Conservation (phyloP, 306 rosid genomes). For the Psophocarpus tetragonolobus region DNA sequence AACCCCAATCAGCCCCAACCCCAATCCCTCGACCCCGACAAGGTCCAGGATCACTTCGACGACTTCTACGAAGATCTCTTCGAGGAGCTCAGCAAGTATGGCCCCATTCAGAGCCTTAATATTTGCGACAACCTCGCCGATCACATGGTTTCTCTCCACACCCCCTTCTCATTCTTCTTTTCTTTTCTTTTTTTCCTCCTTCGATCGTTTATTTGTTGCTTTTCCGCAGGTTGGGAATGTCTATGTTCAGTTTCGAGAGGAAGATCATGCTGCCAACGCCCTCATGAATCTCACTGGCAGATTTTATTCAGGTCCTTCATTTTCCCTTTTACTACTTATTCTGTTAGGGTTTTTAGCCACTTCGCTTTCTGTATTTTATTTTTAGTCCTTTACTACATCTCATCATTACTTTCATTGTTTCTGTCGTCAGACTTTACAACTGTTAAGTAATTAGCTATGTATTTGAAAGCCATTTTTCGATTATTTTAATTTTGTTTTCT, state of each 20-base stretch:
- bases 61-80: constrained; percentile 96
- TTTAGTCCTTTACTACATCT: background rate
- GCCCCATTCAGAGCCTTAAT: constrained; percentile 89
- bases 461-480: background rate
- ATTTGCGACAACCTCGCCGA: constrained; percentile 97
- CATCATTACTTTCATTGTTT: background rate
- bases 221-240: constrained; percentile 85
- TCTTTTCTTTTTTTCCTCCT: background rate
- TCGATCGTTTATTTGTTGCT: background rate
- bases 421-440: background rate
- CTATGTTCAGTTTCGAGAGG: constrained; percentile 82
- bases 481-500: background rate
- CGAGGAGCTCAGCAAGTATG: constrained; percentile 95
- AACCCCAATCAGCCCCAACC: constrained; percentile 48
- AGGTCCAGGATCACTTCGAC: constrained; percentile 89
- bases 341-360: background rate
- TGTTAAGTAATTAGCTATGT: background rate
- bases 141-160: constrained; percentile 67
- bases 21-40: constrained; percentile 79
- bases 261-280: constrained; percentile 95
- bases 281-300: constrained; percentile 86
- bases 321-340: background rate
- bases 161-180: too few relatives aligned
- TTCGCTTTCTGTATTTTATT: background rate
- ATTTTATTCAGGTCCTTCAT: constrained; percentile 74